Evolutionary conservation across 352 stramenopile genomes (phyloP), one percentile per base, ranked within the genome.

Genomic region (Phytopythium ostracodes): DNA sequence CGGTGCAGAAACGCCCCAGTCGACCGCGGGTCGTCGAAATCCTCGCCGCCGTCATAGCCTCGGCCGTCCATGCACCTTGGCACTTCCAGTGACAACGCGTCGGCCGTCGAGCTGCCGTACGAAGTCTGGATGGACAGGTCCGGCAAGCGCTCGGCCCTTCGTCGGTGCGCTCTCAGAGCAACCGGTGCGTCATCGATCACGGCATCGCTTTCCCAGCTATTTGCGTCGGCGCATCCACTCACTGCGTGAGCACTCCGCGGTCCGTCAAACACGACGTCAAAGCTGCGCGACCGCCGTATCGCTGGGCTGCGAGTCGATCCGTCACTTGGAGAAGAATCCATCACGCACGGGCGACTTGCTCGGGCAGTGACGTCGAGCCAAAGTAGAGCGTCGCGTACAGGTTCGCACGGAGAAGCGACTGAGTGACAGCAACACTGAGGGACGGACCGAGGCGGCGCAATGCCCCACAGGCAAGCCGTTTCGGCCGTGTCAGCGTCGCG

Each of bases 241-340:
- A 7, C 6, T 3, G 15, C 25, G 33, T 11, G 11, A 24, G 49
- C 53, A 15, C 53, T 59, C 22, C 4, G 10, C 5, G 35, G 53
- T 1, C 35, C 35, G 14, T 31, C 53, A 17, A 46, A 49, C 35
- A 59, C 25, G 4, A 66, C 59, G 38, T 68, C 69, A 33, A 87
- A 91, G 67, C 63, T 79, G 64, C 76, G 78, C 24, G 79, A 71
- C 29, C 75, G 79, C 35, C 81, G 76, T 56, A 90, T 65, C 3
- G 47, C 47, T 4, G 53, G 35, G 4, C 33, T 22, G 5, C 9
- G 22, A 59, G 33, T 59, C 33, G 35, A 29, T 2, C 12, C 12
- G 22, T 3, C 33, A 22, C 6, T 7, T 24, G 33, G 22, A 59
- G 15, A 22, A 1, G 7, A 18, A 20, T 25, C 18, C 17, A 2